Conservation (phyloP, 495 filamentous ascomycete genomes). For the Xylaria palmicola region DNA sequence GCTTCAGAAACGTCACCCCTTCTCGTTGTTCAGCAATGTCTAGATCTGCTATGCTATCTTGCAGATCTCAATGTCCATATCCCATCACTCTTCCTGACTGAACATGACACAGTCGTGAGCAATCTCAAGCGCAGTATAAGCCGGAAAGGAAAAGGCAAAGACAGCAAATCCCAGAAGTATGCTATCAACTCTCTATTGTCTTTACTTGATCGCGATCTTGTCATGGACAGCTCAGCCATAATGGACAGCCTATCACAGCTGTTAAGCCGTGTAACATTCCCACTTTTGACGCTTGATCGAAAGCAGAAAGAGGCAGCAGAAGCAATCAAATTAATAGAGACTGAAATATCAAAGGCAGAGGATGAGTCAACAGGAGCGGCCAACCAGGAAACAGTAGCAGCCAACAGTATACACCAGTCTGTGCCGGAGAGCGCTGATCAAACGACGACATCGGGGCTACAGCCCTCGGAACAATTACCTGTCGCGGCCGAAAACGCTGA, state of each 20-base stretch:
- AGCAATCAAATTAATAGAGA: constrained; percentile 55
- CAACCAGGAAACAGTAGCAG: constrained; percentile 17
- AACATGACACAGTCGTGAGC: constrained; percentile 76
- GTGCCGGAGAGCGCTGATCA: constrained; percentile 20
- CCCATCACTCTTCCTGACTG: constrained; percentile 89
- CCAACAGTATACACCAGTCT: constrained; percentile 23
- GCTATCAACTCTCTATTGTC: constrained; percentile 87
- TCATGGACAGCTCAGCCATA: constrained; percentile 91
- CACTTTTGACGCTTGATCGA: constrained; percentile 76
- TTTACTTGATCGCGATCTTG: constrained; percentile 83
- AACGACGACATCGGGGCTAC: constrained; percentile 17
- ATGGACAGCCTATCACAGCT: constrained; percentile 92
- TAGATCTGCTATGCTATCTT: constrained; percentile 76
- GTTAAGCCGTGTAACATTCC: constrained; percentile 83
- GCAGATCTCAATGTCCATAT: constrained; percentile 78
- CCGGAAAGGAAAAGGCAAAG: constrained; percentile 85
- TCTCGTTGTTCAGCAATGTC: constrained; percentile 93
- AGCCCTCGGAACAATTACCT: constrained; percentile 8
- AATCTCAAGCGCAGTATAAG: constrained; percentile 71
- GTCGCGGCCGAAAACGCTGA: constrained; percentile 24
- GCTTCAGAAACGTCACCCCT: constrained; percentile 84
- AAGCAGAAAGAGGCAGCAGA: constrained; percentile 73
- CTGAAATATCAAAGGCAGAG: constrained; percentile 34
- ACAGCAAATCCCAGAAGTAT: constrained; percentile 82
- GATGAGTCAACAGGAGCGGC: constrained; percentile 18